A percentile compares a stretch with the other conserved stretches of the same genome.
phyloP scores from a whole-genome alignment of 1,284 basidiomycete genomes.

The Ganoderma multipileum region DNA sequence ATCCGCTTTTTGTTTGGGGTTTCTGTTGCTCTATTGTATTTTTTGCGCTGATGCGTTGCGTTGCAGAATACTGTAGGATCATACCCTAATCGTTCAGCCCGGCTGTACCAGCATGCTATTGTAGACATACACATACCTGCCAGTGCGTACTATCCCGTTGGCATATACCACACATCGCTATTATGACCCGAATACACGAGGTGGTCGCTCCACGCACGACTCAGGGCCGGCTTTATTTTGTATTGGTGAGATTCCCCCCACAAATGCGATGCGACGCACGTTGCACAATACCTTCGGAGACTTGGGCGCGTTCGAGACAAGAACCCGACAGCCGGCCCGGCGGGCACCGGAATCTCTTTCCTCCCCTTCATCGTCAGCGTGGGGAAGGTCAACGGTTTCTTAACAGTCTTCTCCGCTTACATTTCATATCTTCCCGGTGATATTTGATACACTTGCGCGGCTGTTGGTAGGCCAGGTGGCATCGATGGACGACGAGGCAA shows the following conservation, averaged over 20 bases:
- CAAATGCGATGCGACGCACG: background rate
- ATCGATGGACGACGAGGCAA: background rate
- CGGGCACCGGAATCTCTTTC: background rate
- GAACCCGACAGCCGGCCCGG: background rate
- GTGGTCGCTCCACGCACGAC: background rate
- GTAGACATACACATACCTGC: background rate
- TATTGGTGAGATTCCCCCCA: background rate
- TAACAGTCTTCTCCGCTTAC: background rate
- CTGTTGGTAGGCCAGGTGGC: background rate
- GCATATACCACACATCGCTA: background rate
- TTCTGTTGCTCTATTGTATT: background rate
- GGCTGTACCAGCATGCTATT: background rate
- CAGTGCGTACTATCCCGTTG: background rate
- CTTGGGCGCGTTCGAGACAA: background rate
- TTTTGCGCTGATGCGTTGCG: background rate
- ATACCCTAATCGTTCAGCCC: background rate
- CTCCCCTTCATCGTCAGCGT: background rate
- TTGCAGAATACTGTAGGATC: background rate
- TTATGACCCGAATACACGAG: background rate
- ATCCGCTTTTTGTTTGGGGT: background rate
- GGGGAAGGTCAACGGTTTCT: background rate
- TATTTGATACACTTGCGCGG: background rate
- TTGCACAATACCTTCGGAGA: background rate
- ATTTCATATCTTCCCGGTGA: background rate
- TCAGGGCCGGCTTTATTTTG: background rate